phyloP scores from a whole-genome alignment of 306 rosid species.

The Rubus idaeus region DNA sequence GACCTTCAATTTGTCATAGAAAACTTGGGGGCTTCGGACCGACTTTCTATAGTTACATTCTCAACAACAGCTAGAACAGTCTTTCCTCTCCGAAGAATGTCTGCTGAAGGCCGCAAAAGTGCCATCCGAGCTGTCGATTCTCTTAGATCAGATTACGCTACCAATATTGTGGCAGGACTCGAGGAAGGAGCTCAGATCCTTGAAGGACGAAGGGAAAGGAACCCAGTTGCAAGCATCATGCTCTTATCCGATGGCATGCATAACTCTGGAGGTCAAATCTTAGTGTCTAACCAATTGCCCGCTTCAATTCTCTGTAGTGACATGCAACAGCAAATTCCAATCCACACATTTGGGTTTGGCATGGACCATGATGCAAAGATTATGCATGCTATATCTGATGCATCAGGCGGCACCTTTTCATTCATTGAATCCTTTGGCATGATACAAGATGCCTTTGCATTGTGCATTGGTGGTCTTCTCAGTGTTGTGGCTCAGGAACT shows the following conservation, averaged over 20 bases:
- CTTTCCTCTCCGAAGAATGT: constrained; percentile 32
- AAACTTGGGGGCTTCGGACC: constrained; percentile 33
- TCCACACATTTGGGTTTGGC: constrained; percentile 38
- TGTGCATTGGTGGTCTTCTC: constrained; percentile 30
- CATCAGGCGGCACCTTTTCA: constrained; percentile 25
- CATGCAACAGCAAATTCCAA: constrained; percentile 4
- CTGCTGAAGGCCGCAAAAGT: constrained; percentile 7
- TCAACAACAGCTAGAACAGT: constrained; percentile 13
- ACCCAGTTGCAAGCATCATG: constrained; percentile 28
- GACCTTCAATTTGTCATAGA: constrained; percentile 36
- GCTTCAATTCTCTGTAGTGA: background rate
- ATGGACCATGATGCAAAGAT: constrained; percentile 5
- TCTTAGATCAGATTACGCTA: background rate
- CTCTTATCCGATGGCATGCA: constrained; percentile 37
- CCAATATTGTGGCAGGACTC: constrained; percentile 29
- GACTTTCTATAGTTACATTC: constrained; percentile 36
- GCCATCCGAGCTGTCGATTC: background rate
- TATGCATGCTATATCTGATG: background rate
- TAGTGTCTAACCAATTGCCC: background rate
- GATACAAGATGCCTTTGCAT: constrained; percentile 20
- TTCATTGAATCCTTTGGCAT: background rate
- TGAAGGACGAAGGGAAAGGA: constrained; percentile 28
- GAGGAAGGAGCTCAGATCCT: constrained; percentile 27
- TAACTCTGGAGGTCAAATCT: background rate
- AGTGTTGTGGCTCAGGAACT: constrained; percentile 37